These are phyloP conservation scores for Microthyrium microscopicum DNA, from an alignment of 2,329 filamentous ascomycete species.

Conservation along the genomic window DNA sequence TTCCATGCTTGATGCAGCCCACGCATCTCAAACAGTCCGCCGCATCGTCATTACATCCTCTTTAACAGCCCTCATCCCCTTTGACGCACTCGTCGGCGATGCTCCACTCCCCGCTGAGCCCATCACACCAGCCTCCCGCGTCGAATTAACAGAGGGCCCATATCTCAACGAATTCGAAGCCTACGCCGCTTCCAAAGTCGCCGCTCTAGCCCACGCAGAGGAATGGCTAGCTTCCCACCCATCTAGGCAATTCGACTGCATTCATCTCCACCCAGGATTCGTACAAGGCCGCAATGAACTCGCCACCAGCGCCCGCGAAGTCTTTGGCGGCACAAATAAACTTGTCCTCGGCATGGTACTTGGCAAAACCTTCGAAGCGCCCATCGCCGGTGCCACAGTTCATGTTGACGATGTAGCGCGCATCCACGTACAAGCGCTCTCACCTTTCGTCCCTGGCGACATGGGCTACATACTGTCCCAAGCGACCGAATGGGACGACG, in stretches of 20 bases:
- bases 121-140: constrained; percentile 6
- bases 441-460: constrained; percentile 7
- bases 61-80: constrained; percentile 10
- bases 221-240: constrained; percentile 12
- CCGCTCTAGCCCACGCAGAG: constrained; percentile 11
- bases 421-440: constrained; percentile 16
- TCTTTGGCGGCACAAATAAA: constrained; percentile 12
- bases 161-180: constrained; percentile 11
- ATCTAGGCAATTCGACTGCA: constrained; percentile 13
- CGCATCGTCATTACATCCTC: constrained; percentile 23
- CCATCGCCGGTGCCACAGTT: constrained; percentile 8
- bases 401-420: constrained; percentile 18
- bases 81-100: constrained; percentile 4
- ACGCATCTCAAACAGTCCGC: constrained; percentile 17
- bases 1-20: constrained; percentile 22
- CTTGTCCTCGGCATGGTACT: constrained; percentile 10
- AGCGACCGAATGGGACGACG: constrained; percentile 4
- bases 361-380: constrained; percentile 7
- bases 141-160: constrained; percentile 10
- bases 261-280: constrained; percentile 15
- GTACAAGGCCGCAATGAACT: constrained; percentile 16
- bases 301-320: constrained; percentile 11
- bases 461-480: constrained; percentile 1
- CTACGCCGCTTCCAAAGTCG: constrained; percentile 14
- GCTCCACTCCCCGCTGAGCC: neutral